A percentile compares a stretch with the other conserved stretches of the same genome.
Conservation (phyloP, 306 rosid species). For the Urtica urens region DNA sequence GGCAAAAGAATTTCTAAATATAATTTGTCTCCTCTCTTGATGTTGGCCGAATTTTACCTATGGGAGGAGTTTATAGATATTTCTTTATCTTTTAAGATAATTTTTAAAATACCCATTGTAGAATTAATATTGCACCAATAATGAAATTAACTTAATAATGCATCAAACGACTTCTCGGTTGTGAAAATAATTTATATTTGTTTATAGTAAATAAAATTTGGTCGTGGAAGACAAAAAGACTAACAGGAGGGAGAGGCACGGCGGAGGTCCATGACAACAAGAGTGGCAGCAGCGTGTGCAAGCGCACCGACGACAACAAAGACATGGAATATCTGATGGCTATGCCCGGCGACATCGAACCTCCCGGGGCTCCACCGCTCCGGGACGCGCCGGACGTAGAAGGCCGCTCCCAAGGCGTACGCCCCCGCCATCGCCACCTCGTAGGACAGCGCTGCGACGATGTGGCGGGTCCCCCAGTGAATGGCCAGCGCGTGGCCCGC, state of each 20-base stretch:
- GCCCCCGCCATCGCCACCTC: constrained; percentile 67
- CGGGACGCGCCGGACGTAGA: constrained; percentile 64
- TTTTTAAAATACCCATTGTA: no score
- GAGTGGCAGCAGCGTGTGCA: constrained; percentile 56
- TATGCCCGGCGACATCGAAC: constrained; percentile 84
- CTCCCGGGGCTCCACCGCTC: constrained; percentile 84
- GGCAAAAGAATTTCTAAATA: no score
- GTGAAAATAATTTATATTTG: no score
- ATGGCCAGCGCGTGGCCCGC: constrained; percentile 52
- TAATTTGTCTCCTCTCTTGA: no score
- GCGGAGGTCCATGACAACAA: constrained; percentile 45
- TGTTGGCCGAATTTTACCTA: no score
- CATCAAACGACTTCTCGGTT: no score
- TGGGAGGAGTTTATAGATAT: no score
- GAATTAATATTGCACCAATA: no score
- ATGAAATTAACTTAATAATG: no score
- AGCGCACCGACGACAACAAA: constrained; percentile 83
- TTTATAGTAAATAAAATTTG: no score
- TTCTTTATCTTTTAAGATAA: no score
- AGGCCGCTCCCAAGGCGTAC: constrained; percentile 57
- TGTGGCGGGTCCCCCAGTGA: constrained; percentile 38
- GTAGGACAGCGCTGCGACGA: constrained; percentile 44
- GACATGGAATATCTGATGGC: constrained; percentile 87
- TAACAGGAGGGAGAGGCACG: constrained; percentile 44
- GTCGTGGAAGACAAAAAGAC: no score